Conservation (phyloP, 257 asterid genomes). For the Solanum peruvianum region DNA sequence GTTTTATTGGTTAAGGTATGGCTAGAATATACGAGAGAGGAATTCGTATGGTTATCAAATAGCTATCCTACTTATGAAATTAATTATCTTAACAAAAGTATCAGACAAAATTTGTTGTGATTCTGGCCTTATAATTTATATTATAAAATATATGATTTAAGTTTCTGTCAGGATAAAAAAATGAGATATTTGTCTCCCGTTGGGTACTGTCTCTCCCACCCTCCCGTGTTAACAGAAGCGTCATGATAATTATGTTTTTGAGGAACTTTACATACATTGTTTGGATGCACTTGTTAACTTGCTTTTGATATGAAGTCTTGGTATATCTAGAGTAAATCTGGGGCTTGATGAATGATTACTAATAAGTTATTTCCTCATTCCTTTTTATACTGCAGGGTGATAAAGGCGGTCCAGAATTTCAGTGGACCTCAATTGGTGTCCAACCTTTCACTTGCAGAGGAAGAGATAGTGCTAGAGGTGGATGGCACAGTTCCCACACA, state of each 20-base stretch:
- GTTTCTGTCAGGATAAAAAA: not conserved
- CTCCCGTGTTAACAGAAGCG: not conserved
- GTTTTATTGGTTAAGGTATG: not conserved
- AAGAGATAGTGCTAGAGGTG: constrained; percentile 61
- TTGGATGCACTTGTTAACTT: not conserved
- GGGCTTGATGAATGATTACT: constrained; percentile 1
- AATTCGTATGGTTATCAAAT: not conserved
- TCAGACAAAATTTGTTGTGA: not conserved
- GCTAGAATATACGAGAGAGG: not conserved
- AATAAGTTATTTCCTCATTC: constrained; percentile 1
- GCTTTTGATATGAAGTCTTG: not conserved
- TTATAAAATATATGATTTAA: not conserved
- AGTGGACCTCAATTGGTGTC: constrained; percentile 48
- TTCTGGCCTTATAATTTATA: not conserved
- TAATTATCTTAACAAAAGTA: not conserved
- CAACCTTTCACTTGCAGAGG: constrained; percentile 67
- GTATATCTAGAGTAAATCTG: not conserved
- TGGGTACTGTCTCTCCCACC: not conserved
- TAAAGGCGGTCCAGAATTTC: constrained; percentile 52
- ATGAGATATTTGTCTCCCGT: not conserved
- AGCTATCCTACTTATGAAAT: not conserved
- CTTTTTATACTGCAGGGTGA: constrained; percentile 41
- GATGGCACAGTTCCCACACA: constrained; percentile 83
- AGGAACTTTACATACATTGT: not conserved
- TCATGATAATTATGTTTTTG: not conserved